These are phyloP conservation scores for Alisma plantagoaquatica DNA, from an alignment of 106 monocot species.

Conservation along the genomic window DNA sequence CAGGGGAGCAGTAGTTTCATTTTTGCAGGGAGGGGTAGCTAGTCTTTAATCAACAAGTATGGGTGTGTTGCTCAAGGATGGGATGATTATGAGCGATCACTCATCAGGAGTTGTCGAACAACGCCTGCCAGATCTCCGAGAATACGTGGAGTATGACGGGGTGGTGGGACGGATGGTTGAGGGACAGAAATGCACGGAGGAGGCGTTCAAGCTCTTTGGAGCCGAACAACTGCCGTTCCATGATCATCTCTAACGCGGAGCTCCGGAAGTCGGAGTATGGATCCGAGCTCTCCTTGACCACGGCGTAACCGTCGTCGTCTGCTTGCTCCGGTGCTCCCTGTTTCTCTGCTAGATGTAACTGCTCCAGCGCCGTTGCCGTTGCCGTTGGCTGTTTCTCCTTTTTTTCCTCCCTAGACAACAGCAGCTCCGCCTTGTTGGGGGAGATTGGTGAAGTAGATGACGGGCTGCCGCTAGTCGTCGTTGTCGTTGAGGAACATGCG, in stretches of 20 bases:
- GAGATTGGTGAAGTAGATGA: too few relatives aligned
- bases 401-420: too few relatives aligned
- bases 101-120: constrained; percentile 7
- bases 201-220: constrained; percentile 2
- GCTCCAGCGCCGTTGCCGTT: too few relatives aligned
- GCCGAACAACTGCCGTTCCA: constrained; percentile 12
- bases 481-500: too few relatives aligned
- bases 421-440: too few relatives aligned
- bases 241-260: constrained; percentile 12
- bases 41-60: too few relatives aligned
- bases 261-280: constrained; percentile 7
- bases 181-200: constrained; percentile 8
- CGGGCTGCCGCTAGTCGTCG: too few relatives aligned
- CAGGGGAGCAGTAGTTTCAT: too few relatives aligned
- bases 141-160: constrained; percentile 5
- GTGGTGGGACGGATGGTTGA: constrained; percentile 5
- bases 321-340: neutral
- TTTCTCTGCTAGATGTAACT: too few relatives aligned
- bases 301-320: neutral
- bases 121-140: constrained; percentile 7
- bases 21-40: too few relatives aligned
- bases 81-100: neutral
- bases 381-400: neutral
- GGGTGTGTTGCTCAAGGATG: too few relatives aligned
- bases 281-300: too few relatives aligned